These are phyloP conservation scores for Corynascus novoguineensis DNA, from an alignment of 495 filamentous ascomycete genomes.

Conservation along the genomic window DNA sequence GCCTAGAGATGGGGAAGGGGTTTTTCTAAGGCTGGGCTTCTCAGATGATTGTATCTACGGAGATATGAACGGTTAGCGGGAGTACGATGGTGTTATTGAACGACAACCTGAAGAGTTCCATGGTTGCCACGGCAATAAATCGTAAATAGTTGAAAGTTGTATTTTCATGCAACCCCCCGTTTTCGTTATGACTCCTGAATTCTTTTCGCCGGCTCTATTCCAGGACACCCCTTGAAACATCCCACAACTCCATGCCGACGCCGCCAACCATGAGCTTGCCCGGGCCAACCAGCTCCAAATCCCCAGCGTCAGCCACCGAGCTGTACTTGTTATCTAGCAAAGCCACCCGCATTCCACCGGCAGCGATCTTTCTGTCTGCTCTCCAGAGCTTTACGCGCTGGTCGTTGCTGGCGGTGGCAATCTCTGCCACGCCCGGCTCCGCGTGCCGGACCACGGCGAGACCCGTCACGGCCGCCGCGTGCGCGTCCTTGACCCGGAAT, in stretches of 20 bases:
- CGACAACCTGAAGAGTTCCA: too few species aligned
- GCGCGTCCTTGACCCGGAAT: constrained; percentile 61
- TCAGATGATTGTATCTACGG: neutral
- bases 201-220: neutral
- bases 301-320: constrained; percentile 56
- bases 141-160: neutral
- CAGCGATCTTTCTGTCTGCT: constrained; percentile 10
- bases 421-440: constrained; percentile 14
- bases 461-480: constrained; percentile 74
- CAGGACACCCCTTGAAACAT: neutral
- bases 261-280: constrained; percentile 27
- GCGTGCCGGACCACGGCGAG: constrained; percentile 41
- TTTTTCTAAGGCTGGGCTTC: neutral
- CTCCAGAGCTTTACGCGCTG: constrained; percentile 77
- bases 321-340: constrained; percentile 52
- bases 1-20: neutral
- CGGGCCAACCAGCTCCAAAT: constrained; percentile 21
- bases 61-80: neutral
- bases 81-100: too few species aligned
- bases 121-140: neutral
- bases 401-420: constrained; percentile 70
- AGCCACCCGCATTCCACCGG: constrained; percentile 32
- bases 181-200: neutral
- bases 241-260: constrained; percentile 28
- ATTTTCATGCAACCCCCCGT: neutral